Base-by-base conservation (phyloP, 768 basidiomycete genomes). In the Rhizopogon rudus region DNA sequence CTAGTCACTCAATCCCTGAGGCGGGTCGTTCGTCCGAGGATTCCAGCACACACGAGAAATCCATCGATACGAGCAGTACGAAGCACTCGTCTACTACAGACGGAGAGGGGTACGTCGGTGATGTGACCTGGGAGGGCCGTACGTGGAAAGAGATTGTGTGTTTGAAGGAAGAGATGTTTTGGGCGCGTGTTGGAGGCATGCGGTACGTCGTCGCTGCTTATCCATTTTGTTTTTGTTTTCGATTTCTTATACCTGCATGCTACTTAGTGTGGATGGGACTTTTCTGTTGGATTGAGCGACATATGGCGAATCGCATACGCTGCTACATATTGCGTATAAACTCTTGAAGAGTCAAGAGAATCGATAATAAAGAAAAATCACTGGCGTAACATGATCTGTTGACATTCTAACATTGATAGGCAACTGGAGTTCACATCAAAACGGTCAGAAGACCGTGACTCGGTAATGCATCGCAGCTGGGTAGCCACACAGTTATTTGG, bases 121-220 rank as follows among this genome's bases (percentile, higher is more conserved):
- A 88, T 44, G 71, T 77, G 29, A 88, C 86, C 4, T 93, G 92
- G 91, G 91, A 93, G 68, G 91, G 93, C 66, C 77, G 84, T 50
- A 84, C 87, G 17, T 93, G 91, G 90, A 87, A 85, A 63, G 87
- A 91, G 71, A 66, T 94, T 17, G 76, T 83, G 16, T 76, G 77
- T 43, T 67, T 94, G 59, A 81, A 83, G 56, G 89, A 93, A 67
- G 86, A 88, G 42, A 88, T 93, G 88, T 93, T 89, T 67, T 93
- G 84, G 87, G 87, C 91, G 22, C 73, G 92, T 52, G 70, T 91
- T 45, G 91, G 92, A 0, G 83, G 78, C 6, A 49, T 74, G 51
- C 69, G 71, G 55, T 71, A 60, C 33, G 33, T 48, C 25, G 14
- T 20, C 8, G 20, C 20, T 35, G 12, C 46, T 33, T 13, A 48